These are phyloP conservation scores for Penicillium manginii DNA, from an alignment of 495 filamentous ascomycete species.

Conservation along the genomic window DNA sequence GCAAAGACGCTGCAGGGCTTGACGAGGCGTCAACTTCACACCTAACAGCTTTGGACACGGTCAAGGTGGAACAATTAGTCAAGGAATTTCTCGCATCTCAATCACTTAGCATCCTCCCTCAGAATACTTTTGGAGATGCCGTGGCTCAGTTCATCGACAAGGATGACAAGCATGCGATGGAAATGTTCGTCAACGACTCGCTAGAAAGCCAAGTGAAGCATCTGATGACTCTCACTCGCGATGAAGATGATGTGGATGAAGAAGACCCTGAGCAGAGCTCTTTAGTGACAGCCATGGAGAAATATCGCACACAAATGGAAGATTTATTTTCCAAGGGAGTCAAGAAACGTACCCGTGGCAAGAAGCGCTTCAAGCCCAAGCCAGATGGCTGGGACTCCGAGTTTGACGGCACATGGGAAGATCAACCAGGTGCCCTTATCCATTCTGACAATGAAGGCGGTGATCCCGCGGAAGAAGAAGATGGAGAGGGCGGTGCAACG, in stretches of 20 bases:
- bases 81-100: slow-evolving; percentile 82
- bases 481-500: slow-evolving; percentile 46
- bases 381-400: slow-evolving; percentile 88
- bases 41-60: slow-evolving; percentile 65
- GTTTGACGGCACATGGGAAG: slow-evolving; percentile 81
- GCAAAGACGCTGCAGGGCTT: slow-evolving; percentile 49
- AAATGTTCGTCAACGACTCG: slow-evolving; percentile 83
- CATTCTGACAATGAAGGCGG: slow-evolving; percentile 58
- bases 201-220: slow-evolving; percentile 76
- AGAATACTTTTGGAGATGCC: slow-evolving; percentile 90
- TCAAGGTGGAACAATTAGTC: slow-evolving; percentile 88
- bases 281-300: slow-evolving; percentile 71
- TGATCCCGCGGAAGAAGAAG: slow-evolving; percentile 48
- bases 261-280: slow-evolving; percentile 61
- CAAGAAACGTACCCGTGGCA: slow-evolving; percentile 60
- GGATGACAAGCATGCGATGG: slow-evolving; percentile 91
- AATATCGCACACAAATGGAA: slow-evolving; percentile 70
- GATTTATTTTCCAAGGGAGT: slow-evolving; percentile 70
- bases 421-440: slow-evolving; percentile 72
- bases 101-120: slow-evolving; percentile 85
- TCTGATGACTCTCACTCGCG: slow-evolving; percentile 65
- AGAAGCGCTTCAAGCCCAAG: slow-evolving; percentile 70
- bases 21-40: slow-evolving; percentile 63
- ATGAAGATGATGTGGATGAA: slow-evolving; percentile 67
- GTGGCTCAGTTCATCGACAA: slow-evolving; percentile 94